Base-by-base conservation (phyloP, 305 asterid genomes). In the Fraxinus paxiana region DNA sequence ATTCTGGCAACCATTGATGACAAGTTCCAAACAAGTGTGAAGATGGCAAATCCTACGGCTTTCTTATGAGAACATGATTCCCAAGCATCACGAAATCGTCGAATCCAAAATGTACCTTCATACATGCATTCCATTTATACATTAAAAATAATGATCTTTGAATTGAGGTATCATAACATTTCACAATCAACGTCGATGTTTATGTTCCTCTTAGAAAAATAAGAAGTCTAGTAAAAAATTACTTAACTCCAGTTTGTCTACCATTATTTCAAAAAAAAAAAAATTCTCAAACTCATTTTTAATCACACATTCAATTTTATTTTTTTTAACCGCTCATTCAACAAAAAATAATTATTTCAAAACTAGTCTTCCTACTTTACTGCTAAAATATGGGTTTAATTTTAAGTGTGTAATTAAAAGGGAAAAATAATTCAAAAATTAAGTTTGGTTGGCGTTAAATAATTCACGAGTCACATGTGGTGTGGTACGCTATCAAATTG, bases 21-120 rank as follows among this genome's bases (percentile, higher is more conserved):
- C 1, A 91, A 81, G 82, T 93, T 95, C 98, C 98, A 95, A 4
- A 93, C 89, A 7, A 92, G 83, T 20, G 98, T 85, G 86, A 95
- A 95, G 33, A 90, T 61, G 3, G 88, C 94, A 79, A 93, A 92
- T 48, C 94, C 99, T 2, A 91, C 89, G 0, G 97, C 95, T 82
- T 93, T 95, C 88, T 95, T 95, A 83, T 92, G 96, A 54, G 96
- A 77, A 79, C 98, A 95, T 5, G 93, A 86, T 18, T 88, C 88
- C 99, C 99, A 93, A 8, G 92, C 97, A 30, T 93, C 97, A 0
- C 83, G 22, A 72, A 90, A 90, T 12, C 98, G 79, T 83, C 84
- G 83, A 65, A 92, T 86, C 98, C 98, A 93, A 85, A 95, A 90
- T 85, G 82, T 85, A 83, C 95, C 99, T 95, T 67, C 37, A 28